Conservation (phyloP, 202 grass and related monocot species). For the Elaeis oleifera region DNA sequence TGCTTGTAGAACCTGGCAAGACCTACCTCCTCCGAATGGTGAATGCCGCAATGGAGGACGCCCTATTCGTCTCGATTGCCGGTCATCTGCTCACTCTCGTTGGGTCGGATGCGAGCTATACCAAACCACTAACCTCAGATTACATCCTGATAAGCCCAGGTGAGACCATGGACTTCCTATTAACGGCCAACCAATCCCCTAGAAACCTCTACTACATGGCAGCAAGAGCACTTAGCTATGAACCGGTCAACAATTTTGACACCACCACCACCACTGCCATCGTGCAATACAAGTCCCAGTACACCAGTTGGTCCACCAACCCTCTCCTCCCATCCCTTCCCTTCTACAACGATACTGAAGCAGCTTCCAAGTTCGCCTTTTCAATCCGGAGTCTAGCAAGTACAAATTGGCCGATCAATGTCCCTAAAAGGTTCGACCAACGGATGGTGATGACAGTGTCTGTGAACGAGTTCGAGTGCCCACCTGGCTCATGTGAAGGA, state of each 20-base stretch:
- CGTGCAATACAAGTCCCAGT: conserved; percentile 10
- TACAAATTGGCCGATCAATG: not conserved
- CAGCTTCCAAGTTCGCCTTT: conserved; percentile 22
- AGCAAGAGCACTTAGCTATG: conserved; percentile 7
- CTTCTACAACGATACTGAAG: conserved; percentile 24
- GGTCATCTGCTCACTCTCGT: conserved; percentile 23
- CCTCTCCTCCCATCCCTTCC: conserved; percentile 26
- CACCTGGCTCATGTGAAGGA: conserved; percentile 4
- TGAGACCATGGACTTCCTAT: conserved; percentile 31
- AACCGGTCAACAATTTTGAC: not conserved
- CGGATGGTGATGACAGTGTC: conserved; percentile 14
- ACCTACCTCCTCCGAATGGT: conserved; percentile 35
- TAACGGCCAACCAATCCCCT: conserved; percentile 18
- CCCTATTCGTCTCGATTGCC: conserved; percentile 23
- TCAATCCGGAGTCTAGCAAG: conserved; percentile 5
- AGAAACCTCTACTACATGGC: conserved; percentile 30
- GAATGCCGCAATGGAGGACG: conserved; percentile 26
- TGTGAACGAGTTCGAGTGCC: conserved; percentile 24
- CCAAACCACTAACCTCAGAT: conserved; percentile 10
- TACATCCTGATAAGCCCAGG: conserved; percentile 27
- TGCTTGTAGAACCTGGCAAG: conserved; percentile 16
- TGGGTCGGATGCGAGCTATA: conserved; percentile 26
- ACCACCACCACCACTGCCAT: conserved; percentile 34
- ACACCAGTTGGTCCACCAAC: not conserved
- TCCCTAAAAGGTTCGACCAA: conserved; percentile 9